Evolutionary conservation across 352 stramenopile species (phyloP).

Genomic region (Achlya hypogyna): DNA sequence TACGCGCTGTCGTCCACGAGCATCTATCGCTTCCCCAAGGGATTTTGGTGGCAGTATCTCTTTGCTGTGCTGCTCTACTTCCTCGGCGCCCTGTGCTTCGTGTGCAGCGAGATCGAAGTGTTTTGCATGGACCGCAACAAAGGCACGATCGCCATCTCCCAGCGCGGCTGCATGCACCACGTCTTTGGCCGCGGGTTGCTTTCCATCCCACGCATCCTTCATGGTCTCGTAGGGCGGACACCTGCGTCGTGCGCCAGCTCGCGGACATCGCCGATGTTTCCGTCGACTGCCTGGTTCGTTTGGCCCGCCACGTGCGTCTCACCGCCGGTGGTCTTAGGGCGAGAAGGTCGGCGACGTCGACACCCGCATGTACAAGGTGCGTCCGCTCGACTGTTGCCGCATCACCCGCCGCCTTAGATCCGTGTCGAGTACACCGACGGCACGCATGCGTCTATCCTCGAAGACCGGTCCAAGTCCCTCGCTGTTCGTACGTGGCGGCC

Average conservation of each 20-base stretch:
- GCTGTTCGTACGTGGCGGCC: not conserved
- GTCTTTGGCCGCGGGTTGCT: not conserved
- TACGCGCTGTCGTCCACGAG: slow-evolving; percentile 17
- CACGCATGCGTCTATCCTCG: not conserved
- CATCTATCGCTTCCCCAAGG: slow-evolving; percentile 13
- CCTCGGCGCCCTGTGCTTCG: not conserved
- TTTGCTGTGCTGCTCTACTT: slow-evolving; percentile 15
- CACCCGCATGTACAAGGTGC: slow-evolving; percentile 12
- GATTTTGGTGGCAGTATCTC: slow-evolving; percentile 21
- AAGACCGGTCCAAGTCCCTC: slow-evolving; percentile 4
- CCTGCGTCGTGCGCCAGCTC: slow-evolving; percentile 4
- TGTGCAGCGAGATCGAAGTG: slow-evolving; percentile 12
- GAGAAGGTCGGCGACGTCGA: slow-evolving; percentile 14
- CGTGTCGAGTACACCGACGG: slow-evolving; percentile 15
- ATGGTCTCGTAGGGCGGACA: not conserved
- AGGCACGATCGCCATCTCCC: not conserved
- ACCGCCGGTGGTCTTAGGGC: not conserved
- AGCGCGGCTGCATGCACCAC: slow-evolving; percentile 1
- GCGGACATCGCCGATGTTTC: not conserved
- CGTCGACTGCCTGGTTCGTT: slow-evolving; percentile 9
- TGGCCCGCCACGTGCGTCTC: not conserved
- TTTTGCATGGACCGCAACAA: slow-evolving; percentile 9
- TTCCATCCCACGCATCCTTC: not conserved
- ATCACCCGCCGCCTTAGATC: not conserved
- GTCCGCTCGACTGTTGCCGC: not conserved